phyloP scores from a whole-genome alignment of 148 eudicot species.

The Nepenthes mirabilis region DNA sequence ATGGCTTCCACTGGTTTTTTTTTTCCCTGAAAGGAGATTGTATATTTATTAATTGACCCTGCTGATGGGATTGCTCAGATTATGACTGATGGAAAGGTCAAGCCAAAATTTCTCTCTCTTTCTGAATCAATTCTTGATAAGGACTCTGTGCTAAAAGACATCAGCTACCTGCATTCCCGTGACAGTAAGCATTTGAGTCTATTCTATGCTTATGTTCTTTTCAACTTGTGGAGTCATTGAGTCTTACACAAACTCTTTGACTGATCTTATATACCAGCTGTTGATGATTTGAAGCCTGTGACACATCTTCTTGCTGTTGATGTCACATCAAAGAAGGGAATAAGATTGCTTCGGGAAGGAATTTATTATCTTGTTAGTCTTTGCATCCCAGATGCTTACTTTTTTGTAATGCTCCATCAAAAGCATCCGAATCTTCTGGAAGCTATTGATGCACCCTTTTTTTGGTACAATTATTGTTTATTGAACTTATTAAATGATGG shows the following conservation, averaged over 20 bases:
- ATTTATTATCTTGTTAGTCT: slow-evolving; percentile 69
- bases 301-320: slow-evolving; percentile 85
- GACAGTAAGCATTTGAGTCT: slow-evolving; percentile 43
- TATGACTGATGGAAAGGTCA: slow-evolving; percentile 67
- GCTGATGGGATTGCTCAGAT: slow-evolving; percentile 40
- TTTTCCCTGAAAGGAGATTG: not conserved
- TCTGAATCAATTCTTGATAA: slow-evolving; percentile 46
- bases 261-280: slow-evolving; percentile 36
- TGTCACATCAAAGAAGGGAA: slow-evolving; percentile 59
- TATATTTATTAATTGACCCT: slow-evolving; percentile 5
- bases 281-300: slow-evolving; percentile 84
- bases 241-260: slow-evolving; percentile 1
- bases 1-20: not conserved
- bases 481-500: slow-evolving; percentile 5
- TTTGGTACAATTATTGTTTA: not conserved
- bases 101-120: slow-evolving; percentile 71
- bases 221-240: not conserved
- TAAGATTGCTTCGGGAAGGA: slow-evolving; percentile 76
- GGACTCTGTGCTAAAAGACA: slow-evolving; percentile 56
- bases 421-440: not conserved
- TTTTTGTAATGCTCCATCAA: slow-evolving; percentile 5
- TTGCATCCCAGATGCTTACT: not conserved
- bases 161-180: slow-evolving; percentile 71
- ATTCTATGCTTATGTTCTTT: not conserved
- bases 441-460: not conserved